Base-by-base conservation (phyloP, 2,329 filamentous ascomycete species). In the Escovopsis sp. region DNA sequence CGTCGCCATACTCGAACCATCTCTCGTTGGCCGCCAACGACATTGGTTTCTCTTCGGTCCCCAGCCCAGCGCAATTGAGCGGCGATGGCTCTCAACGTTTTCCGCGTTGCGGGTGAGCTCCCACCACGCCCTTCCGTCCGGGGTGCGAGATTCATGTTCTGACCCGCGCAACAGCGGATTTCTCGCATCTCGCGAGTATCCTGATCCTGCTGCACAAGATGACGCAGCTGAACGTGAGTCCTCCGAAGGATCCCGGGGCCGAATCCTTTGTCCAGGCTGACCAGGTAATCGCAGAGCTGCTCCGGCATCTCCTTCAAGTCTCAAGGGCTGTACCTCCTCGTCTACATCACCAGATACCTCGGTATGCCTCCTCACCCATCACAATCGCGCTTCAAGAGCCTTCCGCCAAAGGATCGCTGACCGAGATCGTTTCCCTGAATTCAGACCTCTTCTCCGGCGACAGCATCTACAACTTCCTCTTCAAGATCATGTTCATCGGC, bases 271-370 rank as follows among this genome's bases (percentile, higher is more conserved):
- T 50, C 44, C 46, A 53, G 45, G 35, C 15, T 27, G 16, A 39
- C 29, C 29, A 11, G 29, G 25, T 30, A 27, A 11, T 11, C 47
- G n/a, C 59, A 95, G 89, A 95, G 88, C 71, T 94, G 88, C 61
- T 81, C 89, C 35, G 91, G 91, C 53, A 89, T 98, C 64, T 98
- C 91, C 13, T 96, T 98, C 75, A 98, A 98, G 63, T 95, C 89
- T 47, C 91, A 98, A 72, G 85, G 81, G 39, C 74, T 98, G 43
- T 98, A 98, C 65, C 71, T 96, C 51, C 68, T 94, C 36, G 91
- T 98, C 54, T 98, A 98, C 64, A 60, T 93, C 35, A 94, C 88
- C 47, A 78, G 91, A 57, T 98, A 98, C 64, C 75, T 98, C 48
- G 82, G 82, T 85, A 67, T 42, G 53, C n/a, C 20, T 16, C 31